Evolutionary conservation across 2,329 filamentous ascomycete genomes (phyloP).

Genomic region (Diaporthe citriasiana): DNA sequence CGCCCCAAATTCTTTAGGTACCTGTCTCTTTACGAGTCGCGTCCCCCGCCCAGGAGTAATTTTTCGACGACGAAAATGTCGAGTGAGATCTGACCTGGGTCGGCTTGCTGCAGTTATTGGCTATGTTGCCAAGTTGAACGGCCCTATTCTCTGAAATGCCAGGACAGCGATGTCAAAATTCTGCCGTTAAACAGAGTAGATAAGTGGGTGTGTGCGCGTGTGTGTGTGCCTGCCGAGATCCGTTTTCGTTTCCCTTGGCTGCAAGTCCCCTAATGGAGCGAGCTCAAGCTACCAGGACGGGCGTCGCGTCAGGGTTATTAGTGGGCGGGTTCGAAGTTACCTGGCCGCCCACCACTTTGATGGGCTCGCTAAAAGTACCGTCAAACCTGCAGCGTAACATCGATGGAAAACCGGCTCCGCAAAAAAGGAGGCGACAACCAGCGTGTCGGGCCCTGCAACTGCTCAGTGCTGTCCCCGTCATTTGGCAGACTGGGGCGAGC

Average conservation of each 20-base stretch:
- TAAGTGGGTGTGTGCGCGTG: background rate
- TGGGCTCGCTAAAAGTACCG: slow-evolving; percentile 5
- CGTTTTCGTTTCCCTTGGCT: slow-evolving; percentile 18
- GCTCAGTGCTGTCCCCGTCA: slow-evolving; percentile 31
- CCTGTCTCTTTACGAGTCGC: slow-evolving; percentile 1
- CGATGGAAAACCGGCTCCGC: slow-evolving; percentile 26
- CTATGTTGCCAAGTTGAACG: background rate
- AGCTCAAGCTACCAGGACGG: background rate
- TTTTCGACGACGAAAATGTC: background rate
- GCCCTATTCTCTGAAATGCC: background rate
- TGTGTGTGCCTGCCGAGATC: slow-evolving; percentile 33
- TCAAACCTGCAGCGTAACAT: slow-evolving; percentile 34
- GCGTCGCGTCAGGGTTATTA: slow-evolving; percentile 30
- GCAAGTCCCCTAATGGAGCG: background rate
- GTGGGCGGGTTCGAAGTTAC: slow-evolving; percentile 19
- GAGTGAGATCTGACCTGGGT: background rate
- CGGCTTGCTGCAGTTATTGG: background rate
- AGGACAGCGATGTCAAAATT: slow-evolving; percentile 27
- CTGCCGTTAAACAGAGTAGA: slow-evolving; percentile 3
- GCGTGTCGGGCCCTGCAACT: slow-evolving; percentile 26
- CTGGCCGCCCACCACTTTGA: background rate
- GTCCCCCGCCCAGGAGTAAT: background rate
- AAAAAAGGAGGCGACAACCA: slow-evolving; percentile 40
- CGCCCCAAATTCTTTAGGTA: background rate
- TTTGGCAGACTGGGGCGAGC: slow-evolving; percentile 32